Base-by-base conservation (phyloP, 75 land plant genomes). In the Pinus albicaulis region DNA sequence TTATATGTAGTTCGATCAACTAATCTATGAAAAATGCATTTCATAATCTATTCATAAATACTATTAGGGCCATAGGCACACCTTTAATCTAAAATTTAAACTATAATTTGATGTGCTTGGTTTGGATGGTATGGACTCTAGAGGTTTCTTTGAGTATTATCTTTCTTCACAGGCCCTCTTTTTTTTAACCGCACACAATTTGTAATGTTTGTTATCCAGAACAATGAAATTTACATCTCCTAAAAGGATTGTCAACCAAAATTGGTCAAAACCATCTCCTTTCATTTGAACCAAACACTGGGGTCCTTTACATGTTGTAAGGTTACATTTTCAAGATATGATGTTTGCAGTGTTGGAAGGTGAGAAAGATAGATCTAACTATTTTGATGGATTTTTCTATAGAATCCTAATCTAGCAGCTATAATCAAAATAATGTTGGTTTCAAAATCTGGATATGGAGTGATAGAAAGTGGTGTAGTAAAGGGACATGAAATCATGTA, bases 401-500 rank as follows among this genome's bases (percentile, higher is more conserved):
- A 97, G 95, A 98, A 98, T 74, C 66, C 99, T 5, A 98, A 98
- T 77, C 99, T 98, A 41, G 79, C 88, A 3, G 99, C 99, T 74
- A 86, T 98, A 48, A 89, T 98, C 69, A 98, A 96, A 76, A 96
- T 98, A 68, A 95, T 95, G 84, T 80, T 98, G 56, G 98, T 98
- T 2, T 98, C 99, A 22, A 98, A 95, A 82, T 93, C 96, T 75
- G 99, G 99, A 57, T 95, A 95, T 72, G 99, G 99, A 60, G 99
- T 98, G 3, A 85, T 98, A 76, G 98, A 96, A 11, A 91, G 95
- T 84, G 99, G 99, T 13, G 99, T 98, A 65, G 98, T 98, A 3
- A 98, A 98, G 84, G 99, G 99, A 16, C 99, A 95, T 88, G 98
- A 34, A 98, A 98, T 68, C 99, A 98, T 88, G 94, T 95, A 6